These are phyloP conservation scores for Zalaria sp. DNA, from an alignment of 2,329 filamentous ascomycete genomes.

Conservation along the genomic window DNA sequence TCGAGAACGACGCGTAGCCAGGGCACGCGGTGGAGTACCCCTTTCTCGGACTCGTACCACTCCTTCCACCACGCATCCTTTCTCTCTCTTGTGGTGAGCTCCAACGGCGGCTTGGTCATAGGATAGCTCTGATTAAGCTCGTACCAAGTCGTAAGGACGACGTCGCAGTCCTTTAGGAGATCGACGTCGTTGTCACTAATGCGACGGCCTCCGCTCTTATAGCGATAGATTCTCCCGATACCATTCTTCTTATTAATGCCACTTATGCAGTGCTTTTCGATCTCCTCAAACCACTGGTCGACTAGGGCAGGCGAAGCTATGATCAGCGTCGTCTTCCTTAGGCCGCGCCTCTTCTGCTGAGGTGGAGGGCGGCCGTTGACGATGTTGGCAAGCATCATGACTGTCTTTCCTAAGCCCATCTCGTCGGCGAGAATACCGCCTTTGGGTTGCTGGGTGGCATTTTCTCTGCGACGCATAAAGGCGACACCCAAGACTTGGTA, in stretches of 20 bases:
- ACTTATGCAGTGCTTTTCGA: slow-evolving; percentile 10
- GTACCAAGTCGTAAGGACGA: slow-evolving; percentile 27
- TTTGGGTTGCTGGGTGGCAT: slow-evolving; percentile 17
- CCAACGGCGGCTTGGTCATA: slow-evolving; percentile 21
- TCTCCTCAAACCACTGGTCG: slow-evolving; percentile 23
- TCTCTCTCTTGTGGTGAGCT: slow-evolving; percentile 16
- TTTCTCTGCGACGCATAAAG: slow-evolving; percentile 43
- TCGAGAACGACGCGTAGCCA: slow-evolving; percentile 43
- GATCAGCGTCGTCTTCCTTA: slow-evolving; percentile 24
- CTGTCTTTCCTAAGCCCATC: slow-evolving; percentile 28
- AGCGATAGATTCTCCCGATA: slow-evolving; percentile 7
- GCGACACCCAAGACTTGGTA: slow-evolving; percentile 38
- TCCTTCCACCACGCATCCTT: slow-evolving; percentile 22
- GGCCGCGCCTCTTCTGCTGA: neutral
- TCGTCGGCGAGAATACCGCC: slow-evolving; percentile 29
- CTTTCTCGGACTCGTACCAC: slow-evolving; percentile 17
- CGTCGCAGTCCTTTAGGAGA: slow-evolving; percentile 9
- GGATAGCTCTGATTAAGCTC: slow-evolving; percentile 29
- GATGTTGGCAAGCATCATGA: slow-evolving; percentile 30
- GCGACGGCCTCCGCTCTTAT: slow-evolving; percentile 1
- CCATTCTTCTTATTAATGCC: neutral
- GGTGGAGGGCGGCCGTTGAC: slow-evolving; percentile 21
- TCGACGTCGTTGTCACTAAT: neutral
- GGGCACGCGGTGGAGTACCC: slow-evolving; percentile 22
- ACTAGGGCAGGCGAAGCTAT: slow-evolving; percentile 26